Base-by-base conservation (phyloP, 805 yeast species). In the Hemisphaericaspora nanyangensis region DNA sequence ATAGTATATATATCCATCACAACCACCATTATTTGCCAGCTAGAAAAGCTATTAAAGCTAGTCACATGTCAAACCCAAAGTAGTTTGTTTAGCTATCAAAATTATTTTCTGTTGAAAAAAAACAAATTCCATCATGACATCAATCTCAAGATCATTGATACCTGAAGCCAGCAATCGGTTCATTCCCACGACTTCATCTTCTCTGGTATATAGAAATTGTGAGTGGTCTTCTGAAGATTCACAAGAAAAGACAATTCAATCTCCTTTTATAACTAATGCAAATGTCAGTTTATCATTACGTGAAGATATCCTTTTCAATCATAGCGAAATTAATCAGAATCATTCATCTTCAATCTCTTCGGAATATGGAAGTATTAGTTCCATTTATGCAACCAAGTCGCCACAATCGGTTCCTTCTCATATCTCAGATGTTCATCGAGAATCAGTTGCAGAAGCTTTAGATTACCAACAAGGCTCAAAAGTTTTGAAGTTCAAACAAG, bases 371-470 rank as follows among this genome's bases (percentile, higher is more conserved):
- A 32, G 25, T 22, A 27, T n/a, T 22, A 30, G 26, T 28, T 39
- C 39, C 1, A 27, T 24, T 11, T 32, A 17, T 30, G 29, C 35
- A 18, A n/a, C 31, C 15, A 28, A 19, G n/a, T n/a, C n/a, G 19
- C 17, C 38, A 5, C 16, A 4, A 6, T 31, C 32, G n/a, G 20
- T 3, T 8, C 25, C 31, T 16, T 5, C 22, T 12, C 7, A 16
- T 6, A 7, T 24, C 6, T 8, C 18, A 7, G 34, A 39, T 29
- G 12, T 24, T 12, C 39, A 39, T 28, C 43, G 28, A 13, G 43
- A 39, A 18, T 28, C 34, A 16, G 38, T 78, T 12, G 80, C 81
- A 1, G 68, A 63, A 24, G 81, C 82, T 0, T 55, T 79, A 26
- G 75, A 77, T 3, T 64, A 74, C 37, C 55, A 52, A n/a, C 47